Evolutionary conservation across 202 grass and related monocot genomes (phyloP).

Genomic region (Musa balbisiana): DNA sequence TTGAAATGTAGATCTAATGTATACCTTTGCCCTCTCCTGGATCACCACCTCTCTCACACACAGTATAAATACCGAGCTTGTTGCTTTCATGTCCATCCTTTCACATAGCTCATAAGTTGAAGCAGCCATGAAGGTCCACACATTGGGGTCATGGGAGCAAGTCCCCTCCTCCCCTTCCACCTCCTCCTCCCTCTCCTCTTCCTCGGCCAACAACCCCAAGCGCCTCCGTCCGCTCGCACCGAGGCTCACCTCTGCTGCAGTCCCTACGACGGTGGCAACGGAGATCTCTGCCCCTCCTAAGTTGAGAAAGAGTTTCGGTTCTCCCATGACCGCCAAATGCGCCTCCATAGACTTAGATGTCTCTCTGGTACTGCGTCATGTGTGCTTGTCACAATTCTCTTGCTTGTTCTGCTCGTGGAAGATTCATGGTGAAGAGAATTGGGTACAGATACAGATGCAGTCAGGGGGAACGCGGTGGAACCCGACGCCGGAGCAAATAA

Average conservation of each 20-base stretch:
- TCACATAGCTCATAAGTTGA: not conserved
- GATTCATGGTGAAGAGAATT: not conserved
- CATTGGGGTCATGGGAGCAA: not conserved
- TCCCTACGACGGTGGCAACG: too few relatives aligned
- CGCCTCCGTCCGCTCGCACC: not conserved
- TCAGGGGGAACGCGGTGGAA: slow-evolving; percentile 64
- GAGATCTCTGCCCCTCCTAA: too few relatives aligned
- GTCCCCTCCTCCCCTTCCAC: not conserved
- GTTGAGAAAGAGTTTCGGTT: too few relatives aligned
- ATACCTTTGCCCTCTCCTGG: too few relatives aligned
- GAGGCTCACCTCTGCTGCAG: not conserved
- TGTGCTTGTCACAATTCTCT: too few relatives aligned
- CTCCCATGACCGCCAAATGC: not conserved
- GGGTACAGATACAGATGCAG: slow-evolving; percentile 22
- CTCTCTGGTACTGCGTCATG: not conserved
- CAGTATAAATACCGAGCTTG: not conserved
- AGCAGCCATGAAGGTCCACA: not conserved
- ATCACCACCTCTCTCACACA: not conserved
- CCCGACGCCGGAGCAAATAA: slow-evolving; percentile 75
- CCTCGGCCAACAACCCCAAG: not conserved
- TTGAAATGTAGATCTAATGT: not conserved
- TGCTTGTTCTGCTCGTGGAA: not conserved
- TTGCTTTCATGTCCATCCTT: not conserved
- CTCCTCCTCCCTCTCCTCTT: not conserved
- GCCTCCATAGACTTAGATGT: not conserved